Conservation (phyloP, 1,284 basidiomycete genomes). For the Austroboletus olivaceoglutinosus region DNA sequence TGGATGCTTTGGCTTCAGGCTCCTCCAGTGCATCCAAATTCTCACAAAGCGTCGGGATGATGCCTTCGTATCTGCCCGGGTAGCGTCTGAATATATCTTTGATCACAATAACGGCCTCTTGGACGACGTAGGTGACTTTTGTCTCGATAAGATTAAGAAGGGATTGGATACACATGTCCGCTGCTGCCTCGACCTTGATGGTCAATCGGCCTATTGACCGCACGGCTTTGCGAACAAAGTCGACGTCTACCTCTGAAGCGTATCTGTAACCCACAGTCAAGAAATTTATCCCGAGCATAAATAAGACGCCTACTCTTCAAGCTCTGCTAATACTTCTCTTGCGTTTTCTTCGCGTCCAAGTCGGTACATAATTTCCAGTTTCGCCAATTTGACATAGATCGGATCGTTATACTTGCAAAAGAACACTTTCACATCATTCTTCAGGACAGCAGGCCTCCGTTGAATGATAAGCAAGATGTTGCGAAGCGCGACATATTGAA, state of each 20-base stretch:
- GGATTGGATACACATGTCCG: constrained; percentile 87
- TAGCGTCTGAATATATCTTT: constrained; percentile 98
- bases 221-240: constrained; percentile 97
- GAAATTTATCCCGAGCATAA: constrained; percentile 1
- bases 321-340: constrained; percentile 86
- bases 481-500: constrained; percentile 96
- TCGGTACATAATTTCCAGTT: constrained; percentile 98
- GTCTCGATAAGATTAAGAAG: constrained; percentile 89
- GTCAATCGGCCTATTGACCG: constrained; percentile 94
- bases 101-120: constrained; percentile 96
- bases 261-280: constrained; percentile 56
- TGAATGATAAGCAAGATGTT: constrained; percentile 98
- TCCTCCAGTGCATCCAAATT: constrained; percentile 93
- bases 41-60: constrained; percentile 91
- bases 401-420: constrained; percentile 99
- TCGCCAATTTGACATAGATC: constrained; percentile 97
- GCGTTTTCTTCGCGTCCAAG: constrained; percentile 90
- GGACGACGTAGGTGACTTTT: constrained; percentile 95
- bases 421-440: constrained; percentile 98
- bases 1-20: constrained; percentile 93
- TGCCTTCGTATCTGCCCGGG: constrained; percentile 93
- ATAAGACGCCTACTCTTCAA: constrained; percentile 77
- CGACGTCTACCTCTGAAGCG: constrained; percentile 96
- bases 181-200: constrained; percentile 92
- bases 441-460: constrained; percentile 86